phyloP scores from a whole-genome alignment of 306 rosid species.

The Begonia peltatifolia region DNA sequence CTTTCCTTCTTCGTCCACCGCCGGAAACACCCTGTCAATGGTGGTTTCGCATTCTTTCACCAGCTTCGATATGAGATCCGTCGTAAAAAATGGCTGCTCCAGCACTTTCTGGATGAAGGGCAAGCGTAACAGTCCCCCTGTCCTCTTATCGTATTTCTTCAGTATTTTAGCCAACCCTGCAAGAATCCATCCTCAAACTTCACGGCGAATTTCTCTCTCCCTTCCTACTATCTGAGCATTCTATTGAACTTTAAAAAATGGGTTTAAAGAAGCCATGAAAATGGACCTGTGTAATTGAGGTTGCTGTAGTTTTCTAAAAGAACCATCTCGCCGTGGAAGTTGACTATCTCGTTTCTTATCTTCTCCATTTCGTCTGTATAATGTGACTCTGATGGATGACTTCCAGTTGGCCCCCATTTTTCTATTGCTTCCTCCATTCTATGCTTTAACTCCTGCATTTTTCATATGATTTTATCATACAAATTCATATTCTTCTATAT shows the following conservation, averaged over 20 bases:
- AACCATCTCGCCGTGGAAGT: constrained; percentile 94
- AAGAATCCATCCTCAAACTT: background rate
- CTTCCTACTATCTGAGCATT: no score
- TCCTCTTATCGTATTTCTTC: constrained; percentile 85
- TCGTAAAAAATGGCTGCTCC: constrained; percentile 72
- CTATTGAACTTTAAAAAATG: no score
- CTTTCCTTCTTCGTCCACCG: constrained; percentile 29
- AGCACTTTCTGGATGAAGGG: constrained; percentile 68
- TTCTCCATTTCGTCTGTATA: constrained; percentile 46
- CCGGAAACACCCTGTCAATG: constrained; percentile 57
- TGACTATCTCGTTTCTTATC: constrained; percentile 65
- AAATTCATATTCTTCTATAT: background rate
- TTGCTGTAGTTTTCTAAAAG: constrained; percentile 75
- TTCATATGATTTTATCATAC: background rate
- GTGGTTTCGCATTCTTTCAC: constrained; percentile 70
- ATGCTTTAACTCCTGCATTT: constrained; percentile 50
- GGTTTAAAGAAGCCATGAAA: no score
- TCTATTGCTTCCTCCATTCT: constrained; percentile 41
- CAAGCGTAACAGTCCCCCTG: constrained; percentile 50
- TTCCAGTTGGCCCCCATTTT: constrained; percentile 48
- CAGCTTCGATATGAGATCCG: constrained; percentile 60
- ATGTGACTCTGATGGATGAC: constrained; percentile 22
- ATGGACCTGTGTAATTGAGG: constrained; percentile 67
- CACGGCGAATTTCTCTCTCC: no score
- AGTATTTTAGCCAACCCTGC: constrained; percentile 76